A percentile compares a stretch with the other conserved stretches of the same genome.
phyloP scores from a whole-genome alignment of 2,329 filamentous ascomycete genomes.

The Trichoderma endophyticum region DNA sequence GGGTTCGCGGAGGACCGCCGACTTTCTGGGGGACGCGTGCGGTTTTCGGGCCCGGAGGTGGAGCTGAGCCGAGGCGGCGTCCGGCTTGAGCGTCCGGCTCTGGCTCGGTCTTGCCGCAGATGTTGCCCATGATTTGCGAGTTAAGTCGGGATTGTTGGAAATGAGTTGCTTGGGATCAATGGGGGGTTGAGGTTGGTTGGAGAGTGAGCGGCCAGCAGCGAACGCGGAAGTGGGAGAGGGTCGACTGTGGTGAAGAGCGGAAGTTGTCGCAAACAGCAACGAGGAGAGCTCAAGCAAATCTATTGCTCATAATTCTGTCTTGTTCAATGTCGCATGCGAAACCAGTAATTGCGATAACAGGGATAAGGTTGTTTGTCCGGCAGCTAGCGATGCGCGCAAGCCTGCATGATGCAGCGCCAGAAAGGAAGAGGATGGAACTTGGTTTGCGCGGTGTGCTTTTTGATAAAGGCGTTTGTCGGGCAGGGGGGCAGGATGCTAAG shows the following conservation, averaged over 20 bases:
- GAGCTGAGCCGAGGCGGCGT: conserved; percentile 61
- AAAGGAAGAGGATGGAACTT: not conserved
- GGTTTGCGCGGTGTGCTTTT: not conserved
- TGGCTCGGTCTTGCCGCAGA: conserved; percentile 72
- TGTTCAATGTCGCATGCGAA: not conserved
- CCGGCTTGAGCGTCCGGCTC: conserved; percentile 71
- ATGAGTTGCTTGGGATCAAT: not conserved
- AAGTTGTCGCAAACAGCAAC: not conserved
- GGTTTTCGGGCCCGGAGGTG: conserved; percentile 44
- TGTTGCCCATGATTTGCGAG: conserved; percentile 68
- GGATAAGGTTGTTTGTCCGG: not conserved
- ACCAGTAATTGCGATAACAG: not conserved
- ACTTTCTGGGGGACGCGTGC: conserved; percentile 52
- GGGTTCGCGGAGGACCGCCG: conserved; percentile 57
- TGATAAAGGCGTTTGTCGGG: not conserved
- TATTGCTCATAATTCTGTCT: not conserved
- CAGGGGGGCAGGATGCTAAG: not conserved
- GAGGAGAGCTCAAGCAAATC: not conserved
- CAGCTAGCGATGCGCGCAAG: not conserved
- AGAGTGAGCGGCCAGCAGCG: not conserved
- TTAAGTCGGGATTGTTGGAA: not conserved
- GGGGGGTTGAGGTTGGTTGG: not conserved
- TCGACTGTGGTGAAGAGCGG: not conserved
- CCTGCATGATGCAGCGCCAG: not conserved
- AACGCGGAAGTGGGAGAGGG: not conserved